These are phyloP conservation scores for Hymenotorrendiella dingleyae DNA, from an alignment of 2,329 filamentous ascomycete species.

Conservation along the genomic window DNA sequence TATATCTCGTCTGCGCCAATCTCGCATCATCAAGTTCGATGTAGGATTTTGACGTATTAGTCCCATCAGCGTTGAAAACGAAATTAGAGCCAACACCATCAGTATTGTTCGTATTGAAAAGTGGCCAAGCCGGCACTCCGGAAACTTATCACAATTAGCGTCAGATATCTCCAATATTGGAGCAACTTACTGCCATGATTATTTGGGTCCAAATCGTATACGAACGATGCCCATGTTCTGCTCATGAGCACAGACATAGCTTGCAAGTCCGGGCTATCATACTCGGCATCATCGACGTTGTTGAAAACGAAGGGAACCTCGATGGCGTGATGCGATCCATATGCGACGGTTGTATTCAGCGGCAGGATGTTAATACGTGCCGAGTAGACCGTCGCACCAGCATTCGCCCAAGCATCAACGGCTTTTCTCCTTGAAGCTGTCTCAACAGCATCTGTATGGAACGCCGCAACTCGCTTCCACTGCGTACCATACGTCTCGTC, in stretches of 20 bases:
- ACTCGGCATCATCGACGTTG: slow-evolving; percentile 31
- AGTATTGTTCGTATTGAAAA: too few relatives aligned
- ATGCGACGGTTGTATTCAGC: too few relatives aligned
- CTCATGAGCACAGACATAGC: slow-evolving; percentile 18
- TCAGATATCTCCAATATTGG: neutral
- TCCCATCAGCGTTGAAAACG: slow-evolving; percentile 44
- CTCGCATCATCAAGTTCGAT: too few relatives aligned
- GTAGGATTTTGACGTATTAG: too few relatives aligned
- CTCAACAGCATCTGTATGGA: slow-evolving; percentile 48
- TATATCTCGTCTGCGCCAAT: too few relatives aligned
- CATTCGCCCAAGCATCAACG: slow-evolving; percentile 45
- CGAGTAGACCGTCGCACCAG: slow-evolving; percentile 39
- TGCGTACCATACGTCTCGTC: slow-evolving; percentile 37
- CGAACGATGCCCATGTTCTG: slow-evolving; percentile 23
- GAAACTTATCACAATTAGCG: neutral
- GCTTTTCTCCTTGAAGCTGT: too few relatives aligned
- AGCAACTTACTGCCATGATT: slow-evolving; percentile 13
- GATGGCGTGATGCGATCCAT: too few relatives aligned
- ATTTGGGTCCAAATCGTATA: slow-evolving; percentile 20
- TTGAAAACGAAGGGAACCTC: too few relatives aligned
- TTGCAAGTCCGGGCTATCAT: slow-evolving; percentile 11
- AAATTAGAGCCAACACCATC: slow-evolving; percentile 32
- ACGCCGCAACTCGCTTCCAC: slow-evolving; percentile 50
- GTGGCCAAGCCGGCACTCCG: too few relatives aligned
- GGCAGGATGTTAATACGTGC: too few relatives aligned